These are phyloP conservation scores for Metschnikowia anglica DNA, from an alignment of 805 yeast species.

Conservation along the genomic window DNA sequence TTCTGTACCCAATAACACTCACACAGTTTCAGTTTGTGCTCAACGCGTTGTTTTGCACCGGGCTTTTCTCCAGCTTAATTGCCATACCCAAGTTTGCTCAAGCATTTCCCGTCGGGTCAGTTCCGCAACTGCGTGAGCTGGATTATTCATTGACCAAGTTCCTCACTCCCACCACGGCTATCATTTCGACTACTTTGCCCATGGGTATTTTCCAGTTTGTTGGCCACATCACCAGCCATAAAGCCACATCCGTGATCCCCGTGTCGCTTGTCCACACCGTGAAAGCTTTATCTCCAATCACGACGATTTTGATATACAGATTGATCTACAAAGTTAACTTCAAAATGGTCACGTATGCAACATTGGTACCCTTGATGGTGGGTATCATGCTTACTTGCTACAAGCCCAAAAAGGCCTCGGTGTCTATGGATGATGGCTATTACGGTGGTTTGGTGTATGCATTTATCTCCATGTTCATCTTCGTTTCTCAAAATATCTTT, in stretches of 20 bases:
- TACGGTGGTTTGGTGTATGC: conserved; percentile 49
- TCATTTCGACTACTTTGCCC: conserved; percentile 73
- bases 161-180: conserved; percentile 51
- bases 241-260: conserved; percentile 88
- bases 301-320: conserved; percentile 80
- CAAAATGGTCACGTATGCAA: conserved; percentile 64
- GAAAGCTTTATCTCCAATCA: conserved; percentile 86
- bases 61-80: conserved; percentile 40
- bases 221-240: conserved; percentile 89
- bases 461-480: conserved; percentile 58
- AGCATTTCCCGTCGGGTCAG: conserved; percentile 19
- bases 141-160: conserved; percentile 38
- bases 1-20: conserved; percentile 80
- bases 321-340: conserved; percentile 58
- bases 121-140: conserved; percentile 22
- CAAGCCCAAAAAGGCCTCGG: conserved; percentile 38
- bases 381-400: conserved; percentile 85
- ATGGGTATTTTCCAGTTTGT: conserved; percentile 93
- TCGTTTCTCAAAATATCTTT: conserved; percentile 76
- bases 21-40: conserved; percentile 84
- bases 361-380: conserved; percentile 71
- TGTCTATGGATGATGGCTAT: conserved; percentile 20
- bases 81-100: conserved; percentile 23
- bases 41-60: conserved; percentile 61
- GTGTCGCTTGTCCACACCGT: conserved; percentile 95